A percentile compares a stretch with the other conserved stretches of the same genome.
Conservation (phyloP, 768 basidiomycete genomes). For the Cystofilobasidium capitatum region DNA sequence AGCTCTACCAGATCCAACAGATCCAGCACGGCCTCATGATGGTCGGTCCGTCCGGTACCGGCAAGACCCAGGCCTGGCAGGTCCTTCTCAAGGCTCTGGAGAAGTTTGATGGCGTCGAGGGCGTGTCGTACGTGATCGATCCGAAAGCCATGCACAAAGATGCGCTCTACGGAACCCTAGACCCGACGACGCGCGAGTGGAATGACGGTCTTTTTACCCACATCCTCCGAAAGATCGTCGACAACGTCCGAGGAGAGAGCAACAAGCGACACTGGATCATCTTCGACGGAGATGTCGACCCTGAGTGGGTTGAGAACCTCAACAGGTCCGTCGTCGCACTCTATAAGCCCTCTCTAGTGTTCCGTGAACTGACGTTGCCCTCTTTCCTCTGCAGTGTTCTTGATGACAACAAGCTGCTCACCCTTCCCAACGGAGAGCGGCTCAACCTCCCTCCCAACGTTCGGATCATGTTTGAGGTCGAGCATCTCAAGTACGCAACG, state of each 20-base stretch:
- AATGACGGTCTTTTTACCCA: conserved; percentile 98
- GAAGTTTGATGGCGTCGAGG: conserved; percentile 81
- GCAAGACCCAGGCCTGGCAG: conserved; percentile 95
- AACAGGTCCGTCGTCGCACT: conserved; percentile 62
- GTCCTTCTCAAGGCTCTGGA: conserved; percentile 84
- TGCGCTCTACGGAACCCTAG: conserved; percentile 89
- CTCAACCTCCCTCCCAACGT: conserved; percentile 93
- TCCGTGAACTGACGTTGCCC: not conserved
- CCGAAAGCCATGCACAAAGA: conserved; percentile 99
- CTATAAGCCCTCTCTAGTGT: not conserved
- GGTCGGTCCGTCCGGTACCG: conserved; percentile 94
- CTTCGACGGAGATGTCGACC: conserved; percentile 98
- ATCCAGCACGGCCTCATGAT: conserved; percentile 99
- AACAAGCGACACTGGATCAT: conserved; percentile 97
- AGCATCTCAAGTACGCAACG: conserved; percentile 92
- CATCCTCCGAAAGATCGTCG: conserved; percentile 92
- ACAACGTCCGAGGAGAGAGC: conserved; percentile 96
- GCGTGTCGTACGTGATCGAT: conserved; percentile 91
- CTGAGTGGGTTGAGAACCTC: conserved; percentile 99
- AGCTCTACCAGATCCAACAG: conserved; percentile 97
- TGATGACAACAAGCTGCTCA: conserved; percentile 95
- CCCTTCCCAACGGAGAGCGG: conserved; percentile 94
- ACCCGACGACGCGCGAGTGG: conserved; percentile 96
- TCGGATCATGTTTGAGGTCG: conserved; percentile 98
- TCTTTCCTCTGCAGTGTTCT: conserved; percentile 57